Base-by-base conservation (phyloP, 2,329 filamentous ascomycete species). In the Pseudogymnoascus sp. region DNA sequence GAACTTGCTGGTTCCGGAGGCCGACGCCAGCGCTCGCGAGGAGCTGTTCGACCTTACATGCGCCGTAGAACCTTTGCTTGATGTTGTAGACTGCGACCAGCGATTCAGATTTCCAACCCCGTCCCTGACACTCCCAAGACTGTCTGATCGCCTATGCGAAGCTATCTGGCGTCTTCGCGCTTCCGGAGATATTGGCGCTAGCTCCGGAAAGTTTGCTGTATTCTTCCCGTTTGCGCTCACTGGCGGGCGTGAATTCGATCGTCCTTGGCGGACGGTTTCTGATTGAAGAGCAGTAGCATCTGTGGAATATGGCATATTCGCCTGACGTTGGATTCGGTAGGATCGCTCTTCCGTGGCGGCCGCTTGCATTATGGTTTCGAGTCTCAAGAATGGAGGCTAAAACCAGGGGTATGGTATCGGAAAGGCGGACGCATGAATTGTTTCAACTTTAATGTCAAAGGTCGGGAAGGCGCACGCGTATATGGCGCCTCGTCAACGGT, bases 61-160 rank as follows among this genome's bases (percentile, higher is more conserved):
- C 65, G 70, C 68, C 50, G 68, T 67, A 56, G 79, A 80, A 38
- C 76, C 73, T 66, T 75, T 77, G 65, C 78, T 83, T 44, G 81
- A 83, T 7, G 74, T 71, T 61, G 81, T 82, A 13, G 82, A 84
- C 19, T 76, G 74, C 44, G 81, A 82, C 80, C 80, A 82, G 69
- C 80, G 78, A 69, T 83, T 80, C 65, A 80, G 75, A 66, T 78
- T 79, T 70, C 77, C 79, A 42, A 79, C 75, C 50, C 75, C 73
- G 63, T 82, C 79, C 70, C 74, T 78, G 66, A 74, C 65, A 65
- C 72, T 73, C 62, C 71, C 72, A 21, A 72, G 69, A 64, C 70
- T 76, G 64, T 71, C 76, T 10, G 76, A 75, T 56, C 76, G 73
- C 59, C 76, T 76, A 61, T 73, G 73, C 19, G 59, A 31, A 29